Conservation (phyloP, 345 rosid genomes). For the Citrus trifoliata region DNA sequence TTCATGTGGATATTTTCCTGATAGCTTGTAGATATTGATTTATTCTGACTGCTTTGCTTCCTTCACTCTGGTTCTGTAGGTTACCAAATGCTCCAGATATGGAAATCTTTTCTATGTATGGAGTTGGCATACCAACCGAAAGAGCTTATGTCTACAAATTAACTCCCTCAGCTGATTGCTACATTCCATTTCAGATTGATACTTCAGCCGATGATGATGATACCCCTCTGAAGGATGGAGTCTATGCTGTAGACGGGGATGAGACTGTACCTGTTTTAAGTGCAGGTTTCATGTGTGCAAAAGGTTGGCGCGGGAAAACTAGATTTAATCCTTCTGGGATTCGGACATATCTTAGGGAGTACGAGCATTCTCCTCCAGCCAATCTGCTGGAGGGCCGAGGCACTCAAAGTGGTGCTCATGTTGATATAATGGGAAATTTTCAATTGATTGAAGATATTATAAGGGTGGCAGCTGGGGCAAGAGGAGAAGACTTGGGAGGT, state of each 20-base stretch:
- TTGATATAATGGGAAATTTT: conserved; percentile 77
- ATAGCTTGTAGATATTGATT: neutral
- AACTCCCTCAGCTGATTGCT: conserved; percentile 57
- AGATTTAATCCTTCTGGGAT: conserved; percentile 70
- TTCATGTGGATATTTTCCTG: too few species aligned
- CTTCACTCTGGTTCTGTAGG: conserved; percentile 43
- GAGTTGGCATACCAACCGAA: conserved; percentile 95
- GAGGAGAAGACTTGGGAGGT: conserved; percentile 57
- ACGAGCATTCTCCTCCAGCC: conserved; percentile 65
- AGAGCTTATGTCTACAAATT: conserved; percentile 78
- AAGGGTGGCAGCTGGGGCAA: conserved; percentile 65
- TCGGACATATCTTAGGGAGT: conserved; percentile 51
- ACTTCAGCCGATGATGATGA: conserved; percentile 49
- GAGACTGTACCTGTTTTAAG: conserved; percentile 73
- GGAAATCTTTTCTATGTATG: conserved; percentile 89
- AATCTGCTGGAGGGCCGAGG: conserved; percentile 71
- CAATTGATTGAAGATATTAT: conserved; percentile 69
- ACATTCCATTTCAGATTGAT: conserved; percentile 72
- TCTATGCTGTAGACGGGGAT: conserved; percentile 58
- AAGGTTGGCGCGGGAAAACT: conserved; percentile 76
- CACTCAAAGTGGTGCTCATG: conserved; percentile 75
- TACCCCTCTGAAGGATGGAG: conserved; percentile 60
- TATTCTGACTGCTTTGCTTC: neutral
- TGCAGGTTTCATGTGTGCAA: conserved; percentile 71
- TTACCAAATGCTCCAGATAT: conserved; percentile 89